Conservation (phyloP, 768 basidiomycete species). For the Suillus paluster region DNA sequence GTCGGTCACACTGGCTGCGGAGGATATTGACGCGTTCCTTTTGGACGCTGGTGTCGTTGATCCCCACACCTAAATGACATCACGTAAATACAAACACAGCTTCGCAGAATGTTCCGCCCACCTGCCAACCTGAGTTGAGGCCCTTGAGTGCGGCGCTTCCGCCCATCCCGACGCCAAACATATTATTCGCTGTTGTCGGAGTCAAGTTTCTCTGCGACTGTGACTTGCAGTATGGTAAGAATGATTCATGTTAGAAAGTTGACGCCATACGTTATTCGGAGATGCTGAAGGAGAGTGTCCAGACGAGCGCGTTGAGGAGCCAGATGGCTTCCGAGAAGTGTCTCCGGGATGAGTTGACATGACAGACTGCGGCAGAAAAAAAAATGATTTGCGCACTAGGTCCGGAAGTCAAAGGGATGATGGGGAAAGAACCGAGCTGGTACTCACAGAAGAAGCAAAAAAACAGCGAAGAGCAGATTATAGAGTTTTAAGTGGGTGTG, state of each 20-base stretch:
- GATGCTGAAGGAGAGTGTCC: conserved; percentile 66
- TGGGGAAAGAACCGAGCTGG: conserved; percentile 13
- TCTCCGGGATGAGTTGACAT: conserved; percentile 43
- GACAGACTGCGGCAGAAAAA: conserved; percentile 18
- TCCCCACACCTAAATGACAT: conserved; percentile 58
- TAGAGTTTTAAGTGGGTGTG: conserved; percentile 32
- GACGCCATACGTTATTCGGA: conserved; percentile 56
- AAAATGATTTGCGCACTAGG: conserved; percentile 34
- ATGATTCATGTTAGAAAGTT: neutral
- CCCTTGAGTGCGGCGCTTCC: conserved; percentile 52
- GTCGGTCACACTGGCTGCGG: conserved; percentile 57
- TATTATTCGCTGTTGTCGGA: conserved; percentile 45
- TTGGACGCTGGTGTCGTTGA: conserved; percentile 51
- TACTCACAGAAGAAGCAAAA: conserved; percentile 34
- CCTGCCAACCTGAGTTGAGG: conserved; percentile 72
- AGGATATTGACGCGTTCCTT: conserved; percentile 67
- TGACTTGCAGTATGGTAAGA: conserved; percentile 30
- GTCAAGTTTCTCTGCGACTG: conserved; percentile 53
- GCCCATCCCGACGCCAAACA: conserved; percentile 57
- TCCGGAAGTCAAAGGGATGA: conserved; percentile 24
- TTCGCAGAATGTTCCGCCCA: conserved; percentile 32
- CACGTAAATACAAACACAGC: conserved; percentile 13
- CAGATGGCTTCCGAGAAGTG: conserved; percentile 68
- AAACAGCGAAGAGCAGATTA: conserved; percentile 33
- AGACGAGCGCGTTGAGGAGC: conserved; percentile 67